These are phyloP conservation scores for Conidiobolus coronatus DNA, from an alignment of 371 early-diverging fungal genomes.

Conservation along the genomic window DNA sequence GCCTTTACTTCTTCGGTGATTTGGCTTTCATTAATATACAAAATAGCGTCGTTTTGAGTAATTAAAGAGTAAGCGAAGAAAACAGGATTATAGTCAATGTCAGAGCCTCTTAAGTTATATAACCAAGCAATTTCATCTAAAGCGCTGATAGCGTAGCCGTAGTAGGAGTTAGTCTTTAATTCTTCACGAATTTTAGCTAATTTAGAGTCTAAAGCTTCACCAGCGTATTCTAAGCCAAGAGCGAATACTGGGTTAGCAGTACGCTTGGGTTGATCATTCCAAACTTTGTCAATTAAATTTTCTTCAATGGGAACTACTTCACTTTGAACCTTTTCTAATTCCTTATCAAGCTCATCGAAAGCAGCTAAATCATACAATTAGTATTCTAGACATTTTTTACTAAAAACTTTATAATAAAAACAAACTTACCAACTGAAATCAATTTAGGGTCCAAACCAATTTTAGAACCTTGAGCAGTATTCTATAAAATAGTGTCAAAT, in stretches of 20 bases:
- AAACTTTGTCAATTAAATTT: constrained; percentile 64
- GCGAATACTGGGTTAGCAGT: constrained; percentile 35
- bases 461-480: constrained; percentile 5
- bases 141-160: constrained; percentile 58
- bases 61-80: constrained; percentile 86
- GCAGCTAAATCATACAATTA: constrained; percentile 20
- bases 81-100: constrained; percentile 92
- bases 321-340: constrained; percentile 22
- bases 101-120: constrained; percentile 93
- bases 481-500: background rate
- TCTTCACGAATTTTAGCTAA: constrained; percentile 28
- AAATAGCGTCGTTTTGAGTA: constrained; percentile 29
- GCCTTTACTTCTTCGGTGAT: constrained; percentile 28
- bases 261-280: constrained; percentile 41
- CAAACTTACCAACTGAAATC: constrained; percentile 5
- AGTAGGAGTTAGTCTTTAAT: constrained; percentile 25
- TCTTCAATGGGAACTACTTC: constrained; percentile 24
- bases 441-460: constrained; percentile 10
- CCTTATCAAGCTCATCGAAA: constrained; percentile 25
- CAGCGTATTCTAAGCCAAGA: constrained; percentile 48
- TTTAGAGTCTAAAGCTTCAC: constrained; percentile 23
- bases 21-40: constrained; percentile 65
- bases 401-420: too few species aligned
- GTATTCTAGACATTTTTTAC: too few species aligned
- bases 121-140: constrained; percentile 94